Percentiles rank a stretch among this genome's conserved stretches.
Evolutionary conservation across 1,284 basidiomycete genomes (phyloP).

Genomic region (Schizopora paradoxa): DNA sequence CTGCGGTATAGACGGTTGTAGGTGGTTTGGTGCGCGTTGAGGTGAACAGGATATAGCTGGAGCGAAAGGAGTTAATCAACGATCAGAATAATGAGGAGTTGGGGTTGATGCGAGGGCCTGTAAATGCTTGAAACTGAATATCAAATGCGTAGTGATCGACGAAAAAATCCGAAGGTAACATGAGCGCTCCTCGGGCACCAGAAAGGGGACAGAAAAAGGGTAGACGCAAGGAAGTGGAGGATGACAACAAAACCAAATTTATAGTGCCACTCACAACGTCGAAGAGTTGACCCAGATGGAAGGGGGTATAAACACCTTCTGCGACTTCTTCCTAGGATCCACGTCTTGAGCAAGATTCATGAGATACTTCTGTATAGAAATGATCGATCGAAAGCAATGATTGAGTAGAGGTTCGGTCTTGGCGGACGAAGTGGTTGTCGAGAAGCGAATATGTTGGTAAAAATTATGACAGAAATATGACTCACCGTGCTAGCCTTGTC

Average conservation of each 20-base stretch:
- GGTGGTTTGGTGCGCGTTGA: constrained; percentile 25
- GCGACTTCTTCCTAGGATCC: constrained; percentile 25
- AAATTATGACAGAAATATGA: too few species aligned
- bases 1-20: constrained; percentile 29
- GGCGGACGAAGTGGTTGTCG: too few species aligned
- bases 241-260: neutral
- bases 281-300: constrained; percentile 26
- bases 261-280: constrained; percentile 28
- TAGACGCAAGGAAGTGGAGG: too few species aligned
- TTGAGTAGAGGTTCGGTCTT: too few species aligned
- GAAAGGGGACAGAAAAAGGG: too few species aligned
- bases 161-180: too few species aligned
- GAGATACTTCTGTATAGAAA: constrained; percentile 27
- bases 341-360: constrained; percentile 31
- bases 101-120: neutral
- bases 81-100: neutral
- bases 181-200: too few species aligned
- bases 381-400: too few species aligned
- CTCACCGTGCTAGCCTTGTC: neutral
- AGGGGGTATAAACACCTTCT: constrained; percentile 28
- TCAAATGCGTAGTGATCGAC: too few species aligned
- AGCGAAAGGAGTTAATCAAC: neutral
- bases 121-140: neutral
- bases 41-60: constrained; percentile 30
- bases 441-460: too few species aligned